Base-by-base conservation (phyloP, 169 alveolate genomes). In the Babesia bovis region DNA sequence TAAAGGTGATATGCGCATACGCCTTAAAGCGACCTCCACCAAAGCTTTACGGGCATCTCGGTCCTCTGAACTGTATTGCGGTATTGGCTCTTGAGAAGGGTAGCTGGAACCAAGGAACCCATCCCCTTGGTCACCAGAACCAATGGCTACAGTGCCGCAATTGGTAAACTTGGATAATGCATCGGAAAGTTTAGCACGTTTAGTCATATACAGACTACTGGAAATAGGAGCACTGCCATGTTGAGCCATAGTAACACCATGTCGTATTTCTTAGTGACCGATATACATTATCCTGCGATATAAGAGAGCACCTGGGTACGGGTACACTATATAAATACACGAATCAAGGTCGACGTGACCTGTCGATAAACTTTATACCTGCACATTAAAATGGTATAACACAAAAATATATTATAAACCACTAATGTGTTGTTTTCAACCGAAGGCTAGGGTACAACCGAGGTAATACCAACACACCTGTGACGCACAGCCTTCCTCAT, bases 201-300 rank as follows among this genome's bases (percentile, higher is more conserved):
- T 76, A n/a, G 85, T 66, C 60, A 76, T 35, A 55, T 76, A 76
- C 21, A 76, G 50, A 40, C 66, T 44, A 35, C 85, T 76, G 12
- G 85, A 55, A 25, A 56, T 17, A 3, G 85, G 85, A 21, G 85
- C 65, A 21, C 42, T 23, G 49, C 73, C 85, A 13, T 49, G 57
- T 9, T 26, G 58, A 36, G 66, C 44, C 85, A 76, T 76, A 2
- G 3, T 63, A 7, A 21, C 47, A 2, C 5, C n/a, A 10, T n/a
- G n/a, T n/a, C n/a, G n/a, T n/a, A n/a, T n/a, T n/a, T n/a, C n/a
- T n/a, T n/a, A n/a, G n/a, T n/a, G n/a, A n/a, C n/a, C n/a, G n/a
- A n/a, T n/a, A n/a, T n/a, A n/a, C n/a, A n/a, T n/a, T n/a, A n/a
- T n/a, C n/a, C n/a, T n/a, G n/a, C n/a, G n/a, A n/a, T n/a, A n/a